Base-by-base conservation (phyloP, 164 flowering plant genomes). In the Litsea cubeba region DNA sequence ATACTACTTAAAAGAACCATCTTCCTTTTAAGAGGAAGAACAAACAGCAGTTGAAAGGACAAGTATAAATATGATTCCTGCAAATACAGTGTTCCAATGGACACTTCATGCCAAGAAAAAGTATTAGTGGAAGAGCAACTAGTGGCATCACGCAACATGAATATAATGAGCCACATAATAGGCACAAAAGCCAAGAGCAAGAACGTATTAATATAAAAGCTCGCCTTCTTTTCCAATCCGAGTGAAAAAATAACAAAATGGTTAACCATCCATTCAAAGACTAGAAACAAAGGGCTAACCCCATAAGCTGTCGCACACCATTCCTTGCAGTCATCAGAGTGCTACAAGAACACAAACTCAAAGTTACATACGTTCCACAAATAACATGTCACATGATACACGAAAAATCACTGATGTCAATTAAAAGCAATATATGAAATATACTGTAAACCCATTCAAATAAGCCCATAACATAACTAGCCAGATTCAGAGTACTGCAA, bases 401-500 rank as follows among this genome's bases (percentile, higher is more conserved):
- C 76, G 70, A 25, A 60, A 85, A 81, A 81, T 74, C 81, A 79
- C 72, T 62, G 64, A 67, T 73, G 23, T 76, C 32, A 68, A 75
- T 78, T 78, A 62, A 76, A 69, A 76, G 69, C 65, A 75, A 79
- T 30, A 65, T 76, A 72, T 68, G 77, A 74, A 40, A 15, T 62
- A 65, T 60, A 74, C 62, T 69, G 69, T 66, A 70, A 76, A 80
- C 78, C 82, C 75, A 74, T 74, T 79, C 76, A 24, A 71, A 71
- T 75, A 76, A 71, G 64, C 68, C 73, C 58, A 72, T 73, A 82
- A 57, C 71, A 78, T 80, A 50, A 79, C 74, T 74, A 80, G 75
- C 83, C 82, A 79, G 76, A 79, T 82, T 81, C 81, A 79, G 76
- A 83, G 80, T 78, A 79, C 77, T 82, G 85, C 77, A 76, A 67